Conservation (phyloP, 163 green algal genomes). For the Scenedesmus sp. region DNA sequence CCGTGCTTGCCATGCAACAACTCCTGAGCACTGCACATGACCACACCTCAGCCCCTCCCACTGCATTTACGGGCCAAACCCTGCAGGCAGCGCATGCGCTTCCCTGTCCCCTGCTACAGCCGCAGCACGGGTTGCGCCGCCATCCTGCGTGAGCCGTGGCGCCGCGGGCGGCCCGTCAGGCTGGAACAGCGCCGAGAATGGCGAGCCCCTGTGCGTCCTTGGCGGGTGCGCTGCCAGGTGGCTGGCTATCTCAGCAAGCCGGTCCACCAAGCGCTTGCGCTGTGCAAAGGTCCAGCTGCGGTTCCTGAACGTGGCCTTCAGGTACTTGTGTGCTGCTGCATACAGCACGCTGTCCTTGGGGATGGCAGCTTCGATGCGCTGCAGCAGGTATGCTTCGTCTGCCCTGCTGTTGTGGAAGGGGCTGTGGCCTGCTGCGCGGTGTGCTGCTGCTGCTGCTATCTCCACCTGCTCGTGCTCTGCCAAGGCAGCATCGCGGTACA, state of each 20-base stretch:
- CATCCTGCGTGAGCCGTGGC: constrained; percentile 29
- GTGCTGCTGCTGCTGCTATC: constrained; percentile 19
- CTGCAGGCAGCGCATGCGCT: constrained; percentile 5
- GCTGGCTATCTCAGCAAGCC: constrained; percentile 55
- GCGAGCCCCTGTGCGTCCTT: constrained; percentile 55
- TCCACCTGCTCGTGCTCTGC: constrained; percentile 54
- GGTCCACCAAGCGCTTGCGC: constrained; percentile 59
- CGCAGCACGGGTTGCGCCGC: not conserved
- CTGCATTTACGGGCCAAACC: not conserved
- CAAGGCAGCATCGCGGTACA: constrained; percentile 62
- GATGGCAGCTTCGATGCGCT: constrained; percentile 56
- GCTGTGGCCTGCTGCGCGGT: constrained; percentile 52
- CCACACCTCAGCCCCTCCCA: too few relatives aligned
- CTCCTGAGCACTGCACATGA: too few relatives aligned
- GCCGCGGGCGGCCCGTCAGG: constrained; percentile 32
- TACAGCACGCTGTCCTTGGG: constrained; percentile 55
- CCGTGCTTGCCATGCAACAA: too few relatives aligned
- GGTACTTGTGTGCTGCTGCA: constrained; percentile 61
- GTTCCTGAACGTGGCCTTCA: constrained; percentile 58
- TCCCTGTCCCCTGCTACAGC: not conserved
- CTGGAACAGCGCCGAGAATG: constrained; percentile 65
- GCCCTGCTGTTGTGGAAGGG: constrained; percentile 60
- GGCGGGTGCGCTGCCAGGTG: constrained; percentile 58
- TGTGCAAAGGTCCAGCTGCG: constrained; percentile 66
- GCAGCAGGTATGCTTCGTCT: constrained; percentile 60